Base-by-base conservation (phyloP, 768 basidiomycete species). In the Pulveroboletus ravenelii region DNA sequence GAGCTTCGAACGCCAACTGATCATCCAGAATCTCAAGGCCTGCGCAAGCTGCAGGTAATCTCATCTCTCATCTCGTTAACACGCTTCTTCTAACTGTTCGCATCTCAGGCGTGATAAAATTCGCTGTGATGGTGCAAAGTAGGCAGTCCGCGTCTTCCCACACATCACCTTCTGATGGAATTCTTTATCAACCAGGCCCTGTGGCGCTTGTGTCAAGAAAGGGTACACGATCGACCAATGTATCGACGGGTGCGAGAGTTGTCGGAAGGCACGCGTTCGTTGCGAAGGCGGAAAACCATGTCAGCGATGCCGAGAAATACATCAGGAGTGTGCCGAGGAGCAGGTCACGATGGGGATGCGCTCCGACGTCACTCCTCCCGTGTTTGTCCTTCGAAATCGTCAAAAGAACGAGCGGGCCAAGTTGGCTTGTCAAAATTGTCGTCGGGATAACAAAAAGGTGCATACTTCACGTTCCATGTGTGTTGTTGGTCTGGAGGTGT, bases 381-480 rank as follows among this genome's bases (percentile, higher is more conserved):
- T 57, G 29, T 42, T 63, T 18, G 53, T 62, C 44, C 47, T 56
- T 48, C 56, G 71, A 53, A 47, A 45, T 53, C 66, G 72, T 40
- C 60, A 66, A 18, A 69, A 63, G 52, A 65, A 66, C 58, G 81
- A 82, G 52, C 74, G 80, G 34, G 80, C 75, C 35, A 84, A 82
- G 57, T 50, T 79, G 49, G 81, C 82, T 2, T 84, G 82, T 64
- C 73, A 75, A 56, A 77, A 68, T 44, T 84, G 83, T 64, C 75
- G 80, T 27, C 76, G 76, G 53, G 82, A 82, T 57, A 84, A 84
- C 59, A 84, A 84, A 64, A 84, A 84, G 79, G 82, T 76, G 47
- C 6, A 60, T 46, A 29, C 14, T 38, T 40, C 38, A 38, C 18
- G 42, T 12, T 13, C 2, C 5, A 8, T 25, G 31, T 17, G 34